A percentile compares a stretch with the other conserved stretches of the same genome.
phyloP scores from a whole-genome alignment of 2,329 filamentous ascomycete species.

The Phyllosticta capitalensis region DNA sequence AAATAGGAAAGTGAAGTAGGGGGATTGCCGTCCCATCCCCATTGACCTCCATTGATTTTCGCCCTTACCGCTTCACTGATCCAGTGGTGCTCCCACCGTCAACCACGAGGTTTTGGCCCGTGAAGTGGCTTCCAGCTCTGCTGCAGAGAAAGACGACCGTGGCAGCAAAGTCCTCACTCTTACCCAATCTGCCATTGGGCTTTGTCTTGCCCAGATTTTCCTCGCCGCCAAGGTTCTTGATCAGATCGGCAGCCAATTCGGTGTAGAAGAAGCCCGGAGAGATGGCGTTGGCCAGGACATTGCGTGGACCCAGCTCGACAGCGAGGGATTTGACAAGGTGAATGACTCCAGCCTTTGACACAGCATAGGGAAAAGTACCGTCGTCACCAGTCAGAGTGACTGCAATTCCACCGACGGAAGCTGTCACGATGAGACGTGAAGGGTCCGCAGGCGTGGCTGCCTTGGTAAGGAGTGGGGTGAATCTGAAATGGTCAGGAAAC shows the following conservation, averaged over 20 bases:
- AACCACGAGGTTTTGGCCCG: background rate
- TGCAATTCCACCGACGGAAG: conserved; percentile 27
- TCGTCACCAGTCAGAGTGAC: conserved; percentile 29
- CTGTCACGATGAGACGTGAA: conserved; percentile 30
- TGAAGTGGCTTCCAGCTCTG: background rate
- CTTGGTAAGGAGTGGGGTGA: conserved; percentile 26
- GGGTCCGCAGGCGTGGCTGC: conserved; percentile 24
- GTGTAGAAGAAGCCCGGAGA: conserved; percentile 32
- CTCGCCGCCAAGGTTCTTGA: conserved; percentile 29
- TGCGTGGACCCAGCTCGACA: conserved; percentile 29
- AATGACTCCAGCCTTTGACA: conserved; percentile 31
- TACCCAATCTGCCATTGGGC: conserved; percentile 24
- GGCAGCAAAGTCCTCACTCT: conserved; percentile 28
- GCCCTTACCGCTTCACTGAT: background rate
- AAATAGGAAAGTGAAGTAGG: background rate
- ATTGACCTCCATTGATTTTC: background rate
- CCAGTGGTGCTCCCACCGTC: background rate
- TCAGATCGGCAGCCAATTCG: conserved; percentile 28
- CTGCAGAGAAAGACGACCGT: conserved; percentile 25
- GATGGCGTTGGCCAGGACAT: conserved; percentile 31
- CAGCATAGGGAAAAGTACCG: conserved; percentile 31
- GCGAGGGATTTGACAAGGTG: conserved; percentile 31
- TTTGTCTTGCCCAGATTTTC: conserved; percentile 30
- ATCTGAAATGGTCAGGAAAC: conserved; percentile 16
- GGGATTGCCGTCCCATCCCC: background rate